phyloP scores from a whole-genome alignment of 257 asterid genomes.

The Capsicum pubescens region DNA sequence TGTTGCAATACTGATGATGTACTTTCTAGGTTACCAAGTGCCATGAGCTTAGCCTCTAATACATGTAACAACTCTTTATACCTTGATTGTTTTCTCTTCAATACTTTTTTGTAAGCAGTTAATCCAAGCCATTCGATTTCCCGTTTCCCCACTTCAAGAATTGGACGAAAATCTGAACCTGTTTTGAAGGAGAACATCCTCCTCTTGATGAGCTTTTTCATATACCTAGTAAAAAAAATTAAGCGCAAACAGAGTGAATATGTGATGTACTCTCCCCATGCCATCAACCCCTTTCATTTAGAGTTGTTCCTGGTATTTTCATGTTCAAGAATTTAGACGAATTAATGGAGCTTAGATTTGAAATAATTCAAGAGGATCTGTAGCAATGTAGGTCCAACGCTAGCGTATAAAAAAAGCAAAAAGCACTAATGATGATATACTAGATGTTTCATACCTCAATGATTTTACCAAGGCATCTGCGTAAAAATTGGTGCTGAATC shows the following conservation, averaged over 20 bases:
- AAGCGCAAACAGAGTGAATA: not conserved
- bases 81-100: slow-evolving; percentile 67
- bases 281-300: not conserved
- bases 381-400: not conserved
- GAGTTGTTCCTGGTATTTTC: not conserved
- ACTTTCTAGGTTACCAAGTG: slow-evolving; percentile 39
- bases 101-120: slow-evolving; percentile 60
- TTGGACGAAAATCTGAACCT: slow-evolving; percentile 54
- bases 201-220: slow-evolving; percentile 65
- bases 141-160: slow-evolving; percentile 51
- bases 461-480: slow-evolving; percentile 50
- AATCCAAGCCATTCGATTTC: slow-evolving; percentile 80
- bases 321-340: not conserved
- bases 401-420: slow-evolving; percentile 7
- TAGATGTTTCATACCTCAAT: slow-evolving; percentile 55
- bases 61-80: slow-evolving; percentile 51
- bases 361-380: not conserved
- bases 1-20: slow-evolving; percentile 56
- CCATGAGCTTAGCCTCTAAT: slow-evolving; percentile 50
- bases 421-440: not conserved
- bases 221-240: slow-evolving; percentile 51
- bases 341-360: not conserved
- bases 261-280: slow-evolving; percentile 1
- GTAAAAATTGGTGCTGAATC: slow-evolving; percentile 52
- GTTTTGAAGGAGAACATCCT: slow-evolving; percentile 49